Conservation (phyloP, 2,329 filamentous ascomycete species). For the Trichoderma guizhouense region DNA sequence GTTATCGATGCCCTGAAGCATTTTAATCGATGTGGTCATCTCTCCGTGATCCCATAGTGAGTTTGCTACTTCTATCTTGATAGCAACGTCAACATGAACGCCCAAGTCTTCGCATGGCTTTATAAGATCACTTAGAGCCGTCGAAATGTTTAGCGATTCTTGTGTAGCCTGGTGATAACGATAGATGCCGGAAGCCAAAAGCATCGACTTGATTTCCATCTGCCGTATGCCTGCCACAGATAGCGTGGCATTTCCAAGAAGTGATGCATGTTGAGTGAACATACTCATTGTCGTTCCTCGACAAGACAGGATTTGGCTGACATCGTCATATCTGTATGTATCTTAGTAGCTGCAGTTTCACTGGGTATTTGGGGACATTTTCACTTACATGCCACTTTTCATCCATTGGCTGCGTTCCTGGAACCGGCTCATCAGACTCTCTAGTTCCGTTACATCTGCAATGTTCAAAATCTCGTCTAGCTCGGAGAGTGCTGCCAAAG, state of each 20-base stretch:
- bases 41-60: conserved; percentile 95
- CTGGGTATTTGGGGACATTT: neutral
- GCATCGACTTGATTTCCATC: conserved; percentile 72
- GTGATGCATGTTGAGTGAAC: conserved; percentile 64
- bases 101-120: conserved; percentile 65
- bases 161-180: conserved; percentile 79
- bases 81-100: conserved; percentile 70
- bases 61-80: conserved; percentile 79
- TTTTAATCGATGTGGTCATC: conserved; percentile 80
- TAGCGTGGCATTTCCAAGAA: conserved; percentile 60
- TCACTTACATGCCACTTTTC: conserved; percentile 68
- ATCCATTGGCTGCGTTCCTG: conserved; percentile 71
- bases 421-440: conserved; percentile 61
- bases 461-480: conserved; percentile 72
- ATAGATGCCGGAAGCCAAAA: conserved; percentile 71
- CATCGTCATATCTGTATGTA: conserved; percentile 62
- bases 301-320: conserved; percentile 76
- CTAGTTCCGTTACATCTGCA: conserved; percentile 56
- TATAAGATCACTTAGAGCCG: conserved; percentile 77
- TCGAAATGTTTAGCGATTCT: conserved; percentile 81
- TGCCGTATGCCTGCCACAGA: conserved; percentile 62
- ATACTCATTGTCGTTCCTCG: conserved; percentile 80
- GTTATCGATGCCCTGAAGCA: conserved; percentile 70
- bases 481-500: conserved; percentile 73
- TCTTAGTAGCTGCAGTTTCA: conserved; percentile 17